Evolutionary conservation across 2,329 filamentous ascomycete species (phyloP).

Genomic region (Thelonectria blattea): DNA sequence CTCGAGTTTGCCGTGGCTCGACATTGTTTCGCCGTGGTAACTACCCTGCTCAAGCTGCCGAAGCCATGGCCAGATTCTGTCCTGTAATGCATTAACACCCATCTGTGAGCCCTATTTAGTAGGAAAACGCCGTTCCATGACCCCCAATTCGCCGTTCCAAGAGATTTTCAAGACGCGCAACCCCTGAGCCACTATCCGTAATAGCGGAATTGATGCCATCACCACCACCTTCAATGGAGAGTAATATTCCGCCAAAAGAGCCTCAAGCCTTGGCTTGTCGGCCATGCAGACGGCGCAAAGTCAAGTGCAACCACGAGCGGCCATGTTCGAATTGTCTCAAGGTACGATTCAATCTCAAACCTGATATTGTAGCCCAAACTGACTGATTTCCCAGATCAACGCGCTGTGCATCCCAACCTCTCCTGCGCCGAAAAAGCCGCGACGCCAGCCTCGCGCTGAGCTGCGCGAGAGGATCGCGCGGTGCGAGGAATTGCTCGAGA

Average conservation of each 20-base stretch:
- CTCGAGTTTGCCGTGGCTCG: neutral
- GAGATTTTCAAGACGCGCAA: neutral
- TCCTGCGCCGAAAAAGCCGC: neutral
- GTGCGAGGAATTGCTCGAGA: conserved; percentile 7
- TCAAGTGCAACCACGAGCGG: conserved; percentile 13
- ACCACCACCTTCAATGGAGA: neutral
- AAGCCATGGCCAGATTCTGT: no score
- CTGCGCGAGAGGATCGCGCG: conserved; percentile 6
- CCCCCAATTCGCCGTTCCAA: neutral
- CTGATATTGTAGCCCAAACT: neutral
- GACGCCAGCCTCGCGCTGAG: conserved; percentile 3
- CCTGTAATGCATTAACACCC: neutral
- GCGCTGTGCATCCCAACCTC: neutral
- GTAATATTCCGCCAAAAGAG: neutral
- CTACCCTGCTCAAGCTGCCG: neutral
- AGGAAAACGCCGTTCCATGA: neutral
- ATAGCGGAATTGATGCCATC: neutral
- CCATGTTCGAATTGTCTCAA: conserved; percentile 12
- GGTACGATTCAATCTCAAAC: neutral
- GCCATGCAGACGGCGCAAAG: conserved; percentile 9
- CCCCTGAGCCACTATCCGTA: neutral
- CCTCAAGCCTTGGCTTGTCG: conserved; percentile 2
- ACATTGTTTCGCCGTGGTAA: neutral
- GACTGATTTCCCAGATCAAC: neutral
- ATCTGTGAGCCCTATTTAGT: neutral